Evolutionary conservation across 164 flowering plant species (phyloP).

Genomic region (Umbilicus rupestris): DNA sequence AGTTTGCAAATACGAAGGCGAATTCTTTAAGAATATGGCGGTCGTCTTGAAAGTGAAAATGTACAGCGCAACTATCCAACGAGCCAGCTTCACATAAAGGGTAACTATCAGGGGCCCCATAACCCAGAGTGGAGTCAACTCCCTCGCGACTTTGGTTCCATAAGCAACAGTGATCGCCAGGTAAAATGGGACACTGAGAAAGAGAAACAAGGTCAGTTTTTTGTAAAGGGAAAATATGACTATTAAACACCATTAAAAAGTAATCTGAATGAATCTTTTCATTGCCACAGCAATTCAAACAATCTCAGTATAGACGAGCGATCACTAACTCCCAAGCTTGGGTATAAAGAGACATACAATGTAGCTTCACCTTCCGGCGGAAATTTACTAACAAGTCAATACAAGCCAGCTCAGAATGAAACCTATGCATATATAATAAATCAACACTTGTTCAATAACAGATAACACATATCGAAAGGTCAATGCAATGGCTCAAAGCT

Average conservation of each 20-base stretch:
- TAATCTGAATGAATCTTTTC: too few relatives aligned
- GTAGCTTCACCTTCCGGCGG: too few relatives aligned
- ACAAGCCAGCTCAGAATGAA: too few relatives aligned
- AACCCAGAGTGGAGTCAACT: constrained; percentile 76
- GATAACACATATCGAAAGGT: too few relatives aligned
- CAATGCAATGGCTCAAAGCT: too few relatives aligned
- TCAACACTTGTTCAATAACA: too few relatives aligned
- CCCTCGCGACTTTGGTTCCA: constrained; percentile 73
- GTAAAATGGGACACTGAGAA: constrained; percentile 62
- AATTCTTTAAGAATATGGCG: constrained; percentile 28
- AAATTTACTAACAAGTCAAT: too few relatives aligned
- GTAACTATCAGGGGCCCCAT: constrained; percentile 66
- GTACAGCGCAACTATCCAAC: constrained; percentile 45
- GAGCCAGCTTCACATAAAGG: constrained; percentile 59
- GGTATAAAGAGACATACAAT: too few relatives aligned
- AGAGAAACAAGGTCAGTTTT: constrained; percentile 7
- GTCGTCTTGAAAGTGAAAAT: constrained; percentile 58
- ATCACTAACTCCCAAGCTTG: too few relatives aligned
- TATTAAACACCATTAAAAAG: neutral
- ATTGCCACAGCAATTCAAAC: too few relatives aligned
- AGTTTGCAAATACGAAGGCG: constrained; percentile 35
- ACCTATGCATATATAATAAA: too few relatives aligned
- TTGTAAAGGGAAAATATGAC: neutral
- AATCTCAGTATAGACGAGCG: too few relatives aligned
- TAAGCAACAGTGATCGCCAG: constrained; percentile 44